Evolutionary conservation across 2,329 filamentous ascomycete genomes (phyloP), one percentile per base, ranked within the genome.

Genomic region (Stachybotrys elegans): DNA sequence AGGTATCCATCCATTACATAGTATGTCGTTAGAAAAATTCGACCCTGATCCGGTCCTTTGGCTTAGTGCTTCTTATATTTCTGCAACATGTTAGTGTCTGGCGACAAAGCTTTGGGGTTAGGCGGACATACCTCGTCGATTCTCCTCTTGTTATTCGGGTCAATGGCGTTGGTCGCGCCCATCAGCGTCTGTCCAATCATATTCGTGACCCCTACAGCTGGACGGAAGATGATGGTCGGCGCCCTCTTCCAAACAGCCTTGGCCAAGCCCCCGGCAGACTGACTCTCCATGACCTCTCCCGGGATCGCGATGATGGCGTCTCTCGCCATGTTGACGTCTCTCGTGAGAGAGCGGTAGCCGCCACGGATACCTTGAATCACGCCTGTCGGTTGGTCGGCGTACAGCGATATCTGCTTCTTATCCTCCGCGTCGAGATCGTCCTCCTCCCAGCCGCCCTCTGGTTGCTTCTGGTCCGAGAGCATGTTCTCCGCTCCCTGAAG

Each of bases 221-320:
- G 93, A 44, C 91, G 75, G 53, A 98, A 80, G 42, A 98, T 86
- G 17, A 97, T 88, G 0, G 91, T 96, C n/a, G 93, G 93, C 22
- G 91, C 90, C 54, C 88, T 81, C 62, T 79, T 84, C 48, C 84
- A 75, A 16, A 98, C 82, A 2, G 86, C 91, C 57, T 73, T 82
- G 13, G 89, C 88, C 2, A 87, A 89, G 2, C 88, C 89, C 34
- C 83, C 80, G 1, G 92, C 91, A 47, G 81, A 90, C 19, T 82
- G 79, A 56, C 86, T 90, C 57, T 96, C 90, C 73, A 95, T 84
- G 1, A 95, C 80, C 61, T 97, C 92, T 0, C 86, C 88, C 1
- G 93, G 92, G 21, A 98, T 88, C 2, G 92, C 93, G 55, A 98
- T 92, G 46, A 98, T 89, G 9, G 92, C 93, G 66, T 98, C 90